Percentiles rank a stretch among this genome's conserved stretches.
phyloP scores from a whole-genome alignment of 148 eudicot species.

The Cornus kousa region DNA sequence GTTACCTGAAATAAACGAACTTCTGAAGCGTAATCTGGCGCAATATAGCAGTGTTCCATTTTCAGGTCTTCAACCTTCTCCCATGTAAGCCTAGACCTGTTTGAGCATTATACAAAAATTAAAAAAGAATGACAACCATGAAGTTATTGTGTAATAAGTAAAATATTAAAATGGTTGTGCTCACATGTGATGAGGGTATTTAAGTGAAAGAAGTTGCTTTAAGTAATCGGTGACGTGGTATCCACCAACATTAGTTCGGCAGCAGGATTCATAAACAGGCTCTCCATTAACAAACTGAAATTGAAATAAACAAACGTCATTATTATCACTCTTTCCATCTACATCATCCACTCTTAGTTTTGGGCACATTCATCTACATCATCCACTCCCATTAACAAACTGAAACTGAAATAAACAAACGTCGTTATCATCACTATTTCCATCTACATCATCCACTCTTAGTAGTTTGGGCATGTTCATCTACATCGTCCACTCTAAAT shows the following conservation, averaged over 20 bases:
- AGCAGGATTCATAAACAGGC: conserved; percentile 90
- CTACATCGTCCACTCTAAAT: background rate
- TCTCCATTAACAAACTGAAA: conserved; percentile 88
- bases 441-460: background rate
- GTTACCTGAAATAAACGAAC: conserved; percentile 79
- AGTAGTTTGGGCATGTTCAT: background rate
- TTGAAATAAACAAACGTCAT: conserved; percentile 1
- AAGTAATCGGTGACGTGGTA: conserved; percentile 94
- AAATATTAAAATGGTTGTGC: conserved; percentile 20
- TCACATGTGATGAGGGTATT: conserved; percentile 93
- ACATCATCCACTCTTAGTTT: background rate
- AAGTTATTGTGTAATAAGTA: background rate
- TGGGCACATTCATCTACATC: background rate
- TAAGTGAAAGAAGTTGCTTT: conserved; percentile 94
- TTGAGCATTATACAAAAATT: conserved; percentile 1
- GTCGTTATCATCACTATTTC: background rate
- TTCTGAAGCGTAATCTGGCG: conserved; percentile 77
- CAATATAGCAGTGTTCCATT: conserved; percentile 95
- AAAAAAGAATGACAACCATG: background rate
- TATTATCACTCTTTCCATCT: background rate
- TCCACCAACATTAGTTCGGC: conserved; percentile 97
- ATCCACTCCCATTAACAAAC: conserved; percentile 66
- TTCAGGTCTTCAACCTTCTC: conserved; percentile 97
- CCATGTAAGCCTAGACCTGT: conserved; percentile 84
- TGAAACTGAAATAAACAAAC: conserved; percentile 23